Base-by-base conservation (phyloP, 768 basidiomycete species). In the Auriscalpium vulgare region DNA sequence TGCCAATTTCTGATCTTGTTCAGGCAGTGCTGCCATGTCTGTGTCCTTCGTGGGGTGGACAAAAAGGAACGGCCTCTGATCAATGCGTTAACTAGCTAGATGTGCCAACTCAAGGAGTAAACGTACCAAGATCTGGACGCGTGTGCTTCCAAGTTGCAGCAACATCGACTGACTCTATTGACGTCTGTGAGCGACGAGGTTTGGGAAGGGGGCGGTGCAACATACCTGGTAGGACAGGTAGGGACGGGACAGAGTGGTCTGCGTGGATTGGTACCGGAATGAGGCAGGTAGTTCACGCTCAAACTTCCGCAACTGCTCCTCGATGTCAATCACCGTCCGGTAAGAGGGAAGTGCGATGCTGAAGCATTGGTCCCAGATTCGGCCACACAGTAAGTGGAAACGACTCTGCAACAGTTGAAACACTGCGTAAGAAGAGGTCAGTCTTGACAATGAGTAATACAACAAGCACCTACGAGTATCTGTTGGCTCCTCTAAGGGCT, bases 321-420 rank as follows among this genome's bases (percentile, higher is more conserved):
- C 64, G 35, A 62, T 8, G 16, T 64, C 61, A 3, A 65, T 53
- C 17, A 65, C 58, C 17, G 43, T 45, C 9, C 51, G 57, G 54
- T 65, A 65, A 1, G 63, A 62, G 13, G 64, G 64, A 29, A 57
- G n/a, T 7, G 53, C 46, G 51, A 60, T 47, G 35, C 61, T 23
- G 53, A 65, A 65, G 53, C 64, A 65, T 37, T 56, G 54, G 47
- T 65, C 64, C 63, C 64, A 65, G 36, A 65, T 56, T 10, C 35
- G 56, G 2, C 64, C 64, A 3, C 17, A 17, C 17, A 65, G 36
- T 51, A 45, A 52, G 11, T 45, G n/a, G 17, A 56, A 43, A 37
- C 57, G 52, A 23, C 37, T 47, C n/a, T 60, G 53, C 47, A 56
- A 56, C 3, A 64, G 8, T 37, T 57, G 63, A 51, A 45, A 64